Conservation (phyloP, 164 flowering plant species). For the Houttuynia cordata region DNA sequence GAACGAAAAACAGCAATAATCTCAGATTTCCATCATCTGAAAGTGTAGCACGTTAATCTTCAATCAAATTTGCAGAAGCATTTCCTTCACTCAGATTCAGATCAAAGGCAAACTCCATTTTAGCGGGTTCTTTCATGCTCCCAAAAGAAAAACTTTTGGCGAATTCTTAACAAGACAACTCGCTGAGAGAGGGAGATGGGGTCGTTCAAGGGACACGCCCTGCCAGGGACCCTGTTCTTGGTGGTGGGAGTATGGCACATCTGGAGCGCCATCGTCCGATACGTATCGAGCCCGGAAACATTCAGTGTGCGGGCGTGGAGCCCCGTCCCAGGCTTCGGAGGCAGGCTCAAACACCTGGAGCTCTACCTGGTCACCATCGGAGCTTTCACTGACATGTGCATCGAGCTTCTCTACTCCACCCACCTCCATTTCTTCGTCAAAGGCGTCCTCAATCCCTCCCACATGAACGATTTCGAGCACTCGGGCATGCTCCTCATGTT, state of each 20-base stretch:
- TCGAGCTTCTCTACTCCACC: constrained; percentile 78
- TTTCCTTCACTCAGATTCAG: too few relatives aligned
- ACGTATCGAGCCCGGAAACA: constrained; percentile 36
- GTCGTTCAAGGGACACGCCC: constrained; percentile 80
- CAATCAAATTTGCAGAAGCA: too few relatives aligned
- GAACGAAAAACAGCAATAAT: too few relatives aligned
- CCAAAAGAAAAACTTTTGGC: too few relatives aligned
- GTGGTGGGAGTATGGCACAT: constrained; percentile 78
- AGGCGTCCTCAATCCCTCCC: constrained; percentile 78
- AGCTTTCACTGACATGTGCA: constrained; percentile 61
- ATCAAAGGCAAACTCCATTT: too few relatives aligned
- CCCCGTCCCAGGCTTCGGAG: constrained; percentile 66
- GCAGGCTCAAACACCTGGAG: constrained; percentile 61
- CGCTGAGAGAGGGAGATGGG: constrained; percentile 37
- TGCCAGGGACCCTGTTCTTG: constrained; percentile 84
- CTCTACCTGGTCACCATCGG: constrained; percentile 67
- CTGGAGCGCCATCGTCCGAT: constrained; percentile 59
- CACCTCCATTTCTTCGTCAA: constrained; percentile 74
- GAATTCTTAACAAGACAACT: too few relatives aligned
- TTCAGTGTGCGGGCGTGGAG: constrained; percentile 75
- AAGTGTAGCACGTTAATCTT: too few relatives aligned
- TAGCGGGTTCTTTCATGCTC: too few relatives aligned
- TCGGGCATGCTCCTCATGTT: constrained; percentile 97
- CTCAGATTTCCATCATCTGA: too few relatives aligned
- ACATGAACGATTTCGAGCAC: constrained; percentile 95